Evolutionary conservation across 352 stramenopile species (phyloP).

Genomic region (Phytophthora pluvialis): DNA sequence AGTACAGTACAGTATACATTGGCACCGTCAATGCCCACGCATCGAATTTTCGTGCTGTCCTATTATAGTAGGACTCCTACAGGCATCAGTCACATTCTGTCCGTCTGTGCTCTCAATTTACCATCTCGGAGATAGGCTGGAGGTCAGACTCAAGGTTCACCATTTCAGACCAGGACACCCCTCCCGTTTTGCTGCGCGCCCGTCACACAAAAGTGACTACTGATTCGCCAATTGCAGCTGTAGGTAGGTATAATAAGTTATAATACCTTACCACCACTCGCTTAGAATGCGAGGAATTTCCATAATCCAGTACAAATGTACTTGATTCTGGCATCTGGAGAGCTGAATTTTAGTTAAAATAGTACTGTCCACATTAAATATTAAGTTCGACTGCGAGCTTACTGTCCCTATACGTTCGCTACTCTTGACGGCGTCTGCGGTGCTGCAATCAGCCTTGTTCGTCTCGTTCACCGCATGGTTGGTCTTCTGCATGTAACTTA

Average conservation of each 20-base stretch:
- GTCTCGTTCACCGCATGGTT: conserved; percentile 42
- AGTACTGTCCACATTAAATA: too few relatives aligned
- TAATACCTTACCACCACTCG: too few relatives aligned
- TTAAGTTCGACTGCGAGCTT: too few relatives aligned
- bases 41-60: conserved; percentile 6
- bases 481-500: conserved; percentile 25
- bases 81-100: not conserved
- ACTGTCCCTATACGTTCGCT: too few relatives aligned
- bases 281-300: too few relatives aligned
- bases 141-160: not conserved
- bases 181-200: not conserved
- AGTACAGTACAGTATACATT: too few relatives aligned
- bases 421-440: conserved; percentile 32
- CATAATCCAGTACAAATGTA: too few relatives aligned
- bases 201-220: not conserved
- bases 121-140: not conserved
- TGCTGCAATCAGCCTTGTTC: conserved; percentile 32
- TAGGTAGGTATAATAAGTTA: too few relatives aligned
- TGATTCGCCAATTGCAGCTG: not conserved
- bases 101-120: not conserved
- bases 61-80: too few relatives aligned
- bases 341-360: too few relatives aligned
- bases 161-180: not conserved
- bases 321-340: too few relatives aligned
- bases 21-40: too few relatives aligned